A percentile compares a stretch with the other conserved stretches of the same genome.
Conservation (phyloP, 208 protist genomes). For the Trypanosoma vivax region DNA sequence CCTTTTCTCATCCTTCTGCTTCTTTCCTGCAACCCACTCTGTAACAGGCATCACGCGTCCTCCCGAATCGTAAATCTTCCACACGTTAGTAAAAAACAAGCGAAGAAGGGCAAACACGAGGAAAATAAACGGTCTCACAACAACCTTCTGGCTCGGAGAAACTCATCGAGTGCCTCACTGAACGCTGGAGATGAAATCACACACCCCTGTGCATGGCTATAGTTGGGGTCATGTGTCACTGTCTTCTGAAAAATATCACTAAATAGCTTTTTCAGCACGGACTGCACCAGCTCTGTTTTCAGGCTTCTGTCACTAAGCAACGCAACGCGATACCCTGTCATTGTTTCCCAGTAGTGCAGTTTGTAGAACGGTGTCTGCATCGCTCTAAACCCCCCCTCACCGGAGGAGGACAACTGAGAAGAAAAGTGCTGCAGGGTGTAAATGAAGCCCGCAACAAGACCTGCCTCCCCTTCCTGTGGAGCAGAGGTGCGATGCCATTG, state of each 20-base stretch:
- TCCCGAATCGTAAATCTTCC: too few species aligned
- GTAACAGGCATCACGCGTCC: too few species aligned
- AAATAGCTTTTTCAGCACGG: slow-evolving; percentile 51
- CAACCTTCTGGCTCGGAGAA: slow-evolving; percentile 41
- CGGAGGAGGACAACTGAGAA: slow-evolving; percentile 59
- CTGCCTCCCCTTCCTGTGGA: slow-evolving; percentile 65
- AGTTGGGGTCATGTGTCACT: slow-evolving; percentile 61
- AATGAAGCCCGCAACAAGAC: slow-evolving; percentile 79
- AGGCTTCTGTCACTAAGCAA: slow-evolving; percentile 63
- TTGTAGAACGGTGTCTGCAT: slow-evolving; percentile 83
- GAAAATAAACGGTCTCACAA: too few species aligned
- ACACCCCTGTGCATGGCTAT: slow-evolving; percentile 55
- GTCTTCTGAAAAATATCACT: slow-evolving; percentile 42
- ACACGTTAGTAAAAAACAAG: slow-evolving; percentile 1
- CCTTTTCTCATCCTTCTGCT: too few species aligned
- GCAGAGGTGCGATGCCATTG: slow-evolving; percentile 76
- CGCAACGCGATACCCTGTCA: slow-evolving; percentile 78
- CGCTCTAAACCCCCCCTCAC: slow-evolving; percentile 45
- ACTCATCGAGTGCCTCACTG: slow-evolving; percentile 47
- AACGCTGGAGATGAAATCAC: slow-evolving; percentile 55
- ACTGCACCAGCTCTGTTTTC: slow-evolving; percentile 41
- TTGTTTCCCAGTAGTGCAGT: slow-evolving; percentile 81
- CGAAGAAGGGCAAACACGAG: background rate
- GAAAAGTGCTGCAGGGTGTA: slow-evolving; percentile 86
- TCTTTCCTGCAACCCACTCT: too few species aligned